These are phyloP conservation scores for Penicillium angulare DNA, from an alignment of 495 filamentous ascomycete species.

Conservation along the genomic window DNA sequence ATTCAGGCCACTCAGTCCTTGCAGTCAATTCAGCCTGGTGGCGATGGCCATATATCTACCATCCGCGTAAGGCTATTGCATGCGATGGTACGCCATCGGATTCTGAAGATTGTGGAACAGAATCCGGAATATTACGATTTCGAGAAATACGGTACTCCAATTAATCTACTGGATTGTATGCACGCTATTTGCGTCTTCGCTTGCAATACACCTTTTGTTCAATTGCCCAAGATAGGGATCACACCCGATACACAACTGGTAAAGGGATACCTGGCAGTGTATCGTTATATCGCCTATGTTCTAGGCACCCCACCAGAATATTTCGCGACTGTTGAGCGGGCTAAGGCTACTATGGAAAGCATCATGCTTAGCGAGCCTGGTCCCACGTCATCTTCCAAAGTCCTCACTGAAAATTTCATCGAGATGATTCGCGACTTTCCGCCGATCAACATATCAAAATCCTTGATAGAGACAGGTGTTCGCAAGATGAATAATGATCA, in stretches of 20 bases:
- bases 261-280: not conserved
- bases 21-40: not conserved
- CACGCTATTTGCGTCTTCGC: constrained; percentile 1
- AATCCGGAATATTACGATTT: not conserved
- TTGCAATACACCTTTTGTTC: not conserved
- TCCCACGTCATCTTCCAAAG: not conserved
- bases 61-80: not conserved
- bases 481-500: not conserved
- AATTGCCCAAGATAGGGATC: not conserved
- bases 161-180: not conserved
- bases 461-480: not conserved
- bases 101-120: not conserved
- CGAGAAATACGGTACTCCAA: not conserved
- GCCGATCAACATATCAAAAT: not conserved
- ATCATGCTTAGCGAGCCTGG: not conserved
- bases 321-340: not conserved
- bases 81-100: not conserved
- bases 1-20: not conserved
- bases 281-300: not conserved
- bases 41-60: not conserved
- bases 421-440: not conserved
- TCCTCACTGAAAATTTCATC: not conserved
- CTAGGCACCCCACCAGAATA: not conserved
- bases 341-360: not conserved
- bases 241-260: not conserved